phyloP scores from a whole-genome alignment of 176 grass and related monocot genomes.

The Juncus inflexus region DNA sequence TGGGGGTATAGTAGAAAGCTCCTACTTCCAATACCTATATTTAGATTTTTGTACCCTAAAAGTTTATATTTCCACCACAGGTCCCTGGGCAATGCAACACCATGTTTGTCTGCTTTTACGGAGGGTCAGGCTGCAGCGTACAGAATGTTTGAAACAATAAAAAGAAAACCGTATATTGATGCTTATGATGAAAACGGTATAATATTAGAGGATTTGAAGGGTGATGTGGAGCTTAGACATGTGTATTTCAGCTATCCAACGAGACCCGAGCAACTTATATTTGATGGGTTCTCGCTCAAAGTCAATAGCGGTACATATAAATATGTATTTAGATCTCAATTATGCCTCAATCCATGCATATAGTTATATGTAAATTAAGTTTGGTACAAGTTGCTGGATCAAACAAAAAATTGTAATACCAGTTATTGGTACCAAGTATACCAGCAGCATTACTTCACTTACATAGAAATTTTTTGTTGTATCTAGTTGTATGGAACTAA shows the following conservation, averaged over 20 bases:
- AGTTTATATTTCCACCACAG: constrained; percentile 34
- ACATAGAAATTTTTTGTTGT: too few relatives aligned
- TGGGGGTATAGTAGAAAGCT: too few relatives aligned
- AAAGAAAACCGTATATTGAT: constrained; percentile 71
- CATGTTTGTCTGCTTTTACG: constrained; percentile 50
- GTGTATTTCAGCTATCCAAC: constrained; percentile 69
- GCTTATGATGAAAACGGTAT: constrained; percentile 42
- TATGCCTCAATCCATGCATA: too few relatives aligned
- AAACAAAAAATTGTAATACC: neutral
- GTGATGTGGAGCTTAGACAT: constrained; percentile 57
- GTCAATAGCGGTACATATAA: constrained; percentile 41
- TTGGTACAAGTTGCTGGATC: neutral
- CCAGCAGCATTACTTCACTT: too few relatives aligned
- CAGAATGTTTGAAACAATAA: constrained; percentile 64
- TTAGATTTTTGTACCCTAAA: neutral
- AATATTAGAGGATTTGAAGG: constrained; percentile 52
- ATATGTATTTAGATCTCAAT: neutral
- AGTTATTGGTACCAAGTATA: neutral
- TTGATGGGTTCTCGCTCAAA: constrained; percentile 56
- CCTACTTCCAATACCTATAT: neutral
- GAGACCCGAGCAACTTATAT: constrained; percentile 59
- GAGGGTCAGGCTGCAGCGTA: constrained; percentile 71
- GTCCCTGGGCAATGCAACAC: constrained; percentile 64
- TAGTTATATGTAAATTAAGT: neutral
- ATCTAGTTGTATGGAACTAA: neutral